Evolutionary conservation across 768 basidiomycete species (phyloP).

Genomic region (Dioszegia hungarica): DNA sequence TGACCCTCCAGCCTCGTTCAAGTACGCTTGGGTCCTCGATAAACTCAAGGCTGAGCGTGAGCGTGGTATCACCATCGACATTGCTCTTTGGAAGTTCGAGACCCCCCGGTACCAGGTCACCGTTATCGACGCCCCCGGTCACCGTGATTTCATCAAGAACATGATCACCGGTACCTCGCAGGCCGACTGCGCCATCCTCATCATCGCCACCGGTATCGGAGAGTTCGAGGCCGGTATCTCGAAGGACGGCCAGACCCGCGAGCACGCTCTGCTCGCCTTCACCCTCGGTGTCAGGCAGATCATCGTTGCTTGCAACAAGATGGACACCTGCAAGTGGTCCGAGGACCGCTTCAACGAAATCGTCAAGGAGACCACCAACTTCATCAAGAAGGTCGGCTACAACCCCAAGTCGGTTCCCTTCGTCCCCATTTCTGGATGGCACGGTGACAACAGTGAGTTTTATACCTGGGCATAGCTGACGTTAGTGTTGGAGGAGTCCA

Average conservation of each 20-base stretch:
- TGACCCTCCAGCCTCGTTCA: conserved; percentile 44
- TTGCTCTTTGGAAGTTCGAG: conserved; percentile 99
- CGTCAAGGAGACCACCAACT: conserved; percentile 91
- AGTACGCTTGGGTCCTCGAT: conserved; percentile 97
- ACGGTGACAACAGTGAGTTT: conserved; percentile 79
- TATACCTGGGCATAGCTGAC: not conserved
- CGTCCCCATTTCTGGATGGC: conserved; percentile 99
- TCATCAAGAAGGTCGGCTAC: conserved; percentile 99
- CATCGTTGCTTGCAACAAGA: conserved; percentile 92
- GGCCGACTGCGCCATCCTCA: conserved; percentile 99
- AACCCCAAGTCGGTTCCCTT: conserved; percentile 98
- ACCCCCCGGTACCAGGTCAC: conserved; percentile 89
- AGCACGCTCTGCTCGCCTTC: conserved; percentile 99
- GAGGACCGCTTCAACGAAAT: conserved; percentile 99
- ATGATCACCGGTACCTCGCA: conserved; percentile 99
- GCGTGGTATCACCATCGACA: conserved; percentile 99
- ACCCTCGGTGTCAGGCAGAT: conserved; percentile 99
- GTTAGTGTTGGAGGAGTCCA: conserved; percentile 11
- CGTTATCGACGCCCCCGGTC: conserved; percentile 94
- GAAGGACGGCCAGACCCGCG: conserved; percentile 99
- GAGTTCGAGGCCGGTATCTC: conserved; percentile 99
- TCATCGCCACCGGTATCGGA: conserved; percentile 98
- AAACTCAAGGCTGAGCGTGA: conserved; percentile 99
- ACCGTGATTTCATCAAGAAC: conserved; percentile 99
- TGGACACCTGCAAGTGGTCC: conserved; percentile 99